A percentile compares a stretch with the other conserved stretches of the same genome.
phyloP scores from a whole-genome alignment of 2,329 filamentous ascomycete species.

The Colletotrichum lupini region DNA sequence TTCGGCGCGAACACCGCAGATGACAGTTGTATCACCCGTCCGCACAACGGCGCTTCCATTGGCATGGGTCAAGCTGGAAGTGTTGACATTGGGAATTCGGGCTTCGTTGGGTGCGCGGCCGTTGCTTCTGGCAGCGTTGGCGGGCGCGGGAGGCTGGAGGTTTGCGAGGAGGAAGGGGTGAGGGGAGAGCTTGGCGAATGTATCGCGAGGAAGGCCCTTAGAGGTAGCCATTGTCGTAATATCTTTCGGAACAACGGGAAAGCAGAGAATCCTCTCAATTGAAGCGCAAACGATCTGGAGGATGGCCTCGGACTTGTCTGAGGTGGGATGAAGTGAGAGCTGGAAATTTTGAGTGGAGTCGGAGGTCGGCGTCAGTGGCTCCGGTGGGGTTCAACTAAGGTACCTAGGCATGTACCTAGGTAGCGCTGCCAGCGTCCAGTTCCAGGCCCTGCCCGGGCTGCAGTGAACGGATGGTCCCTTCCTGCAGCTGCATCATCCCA shows the following conservation, averaged over 20 bases:
- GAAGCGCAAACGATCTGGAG: too few relatives aligned
- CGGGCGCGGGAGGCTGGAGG: constrained; percentile 69
- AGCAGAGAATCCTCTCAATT: neutral
- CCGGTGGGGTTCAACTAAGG: constrained; percentile 17
- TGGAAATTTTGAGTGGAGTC: constrained; percentile 33
- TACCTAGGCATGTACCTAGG: too few relatives aligned
- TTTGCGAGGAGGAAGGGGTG: constrained; percentile 91
- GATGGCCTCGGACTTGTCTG: neutral
- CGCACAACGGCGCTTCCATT: constrained; percentile 91
- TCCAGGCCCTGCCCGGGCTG: too few relatives aligned
- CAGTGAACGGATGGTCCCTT: too few relatives aligned
- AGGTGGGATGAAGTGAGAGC: constrained; percentile 24
- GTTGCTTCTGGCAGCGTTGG: constrained; percentile 77
- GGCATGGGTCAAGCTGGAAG: constrained; percentile 86
- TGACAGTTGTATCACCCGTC: constrained; percentile 90
- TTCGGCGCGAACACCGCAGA: constrained; percentile 91
- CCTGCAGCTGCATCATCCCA: neutral
- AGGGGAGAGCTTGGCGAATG: constrained; percentile 91
- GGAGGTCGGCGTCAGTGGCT: constrained; percentile 26
- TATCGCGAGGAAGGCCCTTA: constrained; percentile 67
- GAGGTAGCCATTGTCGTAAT: constrained; percentile 45
- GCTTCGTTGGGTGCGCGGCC: constrained; percentile 78
- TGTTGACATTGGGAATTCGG: constrained; percentile 80
- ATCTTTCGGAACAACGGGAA: neutral
- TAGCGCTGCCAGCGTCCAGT: too few relatives aligned